These are phyloP conservation scores for Colletotrichum siamense DNA, from an alignment of 2,329 filamentous ascomycete species.

Conservation along the genomic window DNA sequence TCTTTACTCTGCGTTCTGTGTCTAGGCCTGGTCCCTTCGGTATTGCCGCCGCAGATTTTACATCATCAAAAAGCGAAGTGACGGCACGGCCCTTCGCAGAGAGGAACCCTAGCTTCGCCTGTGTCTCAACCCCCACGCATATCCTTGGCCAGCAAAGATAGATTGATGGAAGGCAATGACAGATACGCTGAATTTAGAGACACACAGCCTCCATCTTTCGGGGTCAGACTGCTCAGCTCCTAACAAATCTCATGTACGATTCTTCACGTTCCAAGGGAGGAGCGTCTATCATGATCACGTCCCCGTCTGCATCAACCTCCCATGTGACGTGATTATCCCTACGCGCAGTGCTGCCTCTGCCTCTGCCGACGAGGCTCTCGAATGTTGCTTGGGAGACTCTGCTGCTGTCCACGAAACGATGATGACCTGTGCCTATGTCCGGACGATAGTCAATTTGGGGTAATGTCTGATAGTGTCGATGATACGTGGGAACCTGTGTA, in stretches of 20 bases:
- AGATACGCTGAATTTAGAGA: rapidly evolving
- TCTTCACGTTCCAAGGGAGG: background rate
- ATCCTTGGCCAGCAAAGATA: background rate
- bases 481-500: background rate
- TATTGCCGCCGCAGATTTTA: rapidly evolving
- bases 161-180: background rate
- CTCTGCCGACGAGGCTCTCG: background rate
- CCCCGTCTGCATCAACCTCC: background rate
- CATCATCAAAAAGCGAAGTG: background rate
- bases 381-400: background rate
- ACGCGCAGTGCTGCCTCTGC: no score
- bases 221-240: background rate
- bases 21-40: background rate
- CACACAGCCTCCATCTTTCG: rapidly evolving
- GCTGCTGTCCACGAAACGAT: rapidly evolving
- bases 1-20: background rate
- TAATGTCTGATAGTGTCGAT: background rate
- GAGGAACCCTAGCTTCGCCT: background rate
- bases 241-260: no score
- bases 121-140: background rate
- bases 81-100: rapidly evolving
- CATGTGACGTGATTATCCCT: background rate
- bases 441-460: rapidly evolving
- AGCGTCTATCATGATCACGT: background rate
- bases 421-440: background rate